phyloP scores from a whole-genome alignment of 2,329 filamentous ascomycete genomes.

The Ophiostoma triangulosporum region DNA sequence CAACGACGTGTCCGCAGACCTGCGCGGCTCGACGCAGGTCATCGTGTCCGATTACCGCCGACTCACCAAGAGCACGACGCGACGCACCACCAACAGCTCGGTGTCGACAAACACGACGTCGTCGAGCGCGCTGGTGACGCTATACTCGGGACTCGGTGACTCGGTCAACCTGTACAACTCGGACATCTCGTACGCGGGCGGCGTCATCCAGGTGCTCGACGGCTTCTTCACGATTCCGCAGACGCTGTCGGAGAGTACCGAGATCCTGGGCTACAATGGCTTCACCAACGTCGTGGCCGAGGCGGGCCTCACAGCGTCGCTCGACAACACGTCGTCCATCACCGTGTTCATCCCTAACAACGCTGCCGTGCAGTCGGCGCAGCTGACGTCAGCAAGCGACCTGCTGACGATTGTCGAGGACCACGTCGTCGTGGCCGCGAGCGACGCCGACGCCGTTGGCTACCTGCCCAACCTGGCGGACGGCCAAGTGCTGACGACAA shows the following conservation, averaged over 20 bases:
- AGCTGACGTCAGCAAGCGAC: conserved; percentile 5
- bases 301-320: conserved; percentile 3
- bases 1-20: conserved; percentile 5
- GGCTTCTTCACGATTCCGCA: conserved; percentile 10
- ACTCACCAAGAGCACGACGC: not conserved
- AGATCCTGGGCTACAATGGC: conserved; percentile 8
- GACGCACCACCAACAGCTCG: not conserved
- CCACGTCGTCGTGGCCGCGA: conserved; percentile 7
- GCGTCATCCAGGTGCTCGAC: conserved; percentile 10
- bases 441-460: conserved; percentile 1
- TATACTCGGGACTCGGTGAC: conserved; percentile 11
- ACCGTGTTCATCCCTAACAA: conserved; percentile 12
- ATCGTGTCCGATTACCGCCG: conserved; percentile 10
- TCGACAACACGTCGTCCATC: conserved; percentile 11
- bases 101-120: conserved; percentile 8
- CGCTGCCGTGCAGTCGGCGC: conserved; percentile 9
- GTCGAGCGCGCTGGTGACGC: conserved; percentile 6
- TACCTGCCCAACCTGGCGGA: conserved; percentile 11
- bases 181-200: conserved; percentile 7
- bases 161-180: conserved; percentile 10
- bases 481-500: conserved; percentile 10
- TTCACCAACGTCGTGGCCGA: conserved; percentile 8
- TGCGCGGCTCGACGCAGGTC: conserved; percentile 10
- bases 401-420: conserved; percentile 6
- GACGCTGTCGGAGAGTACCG: conserved; percentile 7